Base-by-base conservation (phyloP, 768 basidiomycete genomes). In the Polyporus arcularius region DNA sequence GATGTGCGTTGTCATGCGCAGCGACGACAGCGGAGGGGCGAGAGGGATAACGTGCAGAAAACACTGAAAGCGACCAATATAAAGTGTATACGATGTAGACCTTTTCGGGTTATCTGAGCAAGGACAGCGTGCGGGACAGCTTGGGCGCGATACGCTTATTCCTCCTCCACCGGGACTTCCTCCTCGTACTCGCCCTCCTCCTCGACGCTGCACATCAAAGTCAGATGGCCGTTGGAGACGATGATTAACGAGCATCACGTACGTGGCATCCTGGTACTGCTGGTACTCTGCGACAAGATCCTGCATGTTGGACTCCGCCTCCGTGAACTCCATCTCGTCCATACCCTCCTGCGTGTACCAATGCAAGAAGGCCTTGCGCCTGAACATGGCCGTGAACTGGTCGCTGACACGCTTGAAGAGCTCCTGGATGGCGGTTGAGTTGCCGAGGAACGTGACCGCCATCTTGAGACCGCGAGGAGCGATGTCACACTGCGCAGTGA, bases 261-360 rank as follows among this genome's bases (percentile, higher is more conserved):
- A 94, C 90, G 92, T 94, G 45, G 92, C 92, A 71, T 94, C 92
- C 79, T 94, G 92, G 79, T 94, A 94, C 77, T 94, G 93, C 74
- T 96, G 94, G 79, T 97, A 98, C 79, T 98, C 96, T 53, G 95
- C 94, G 62, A 98, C 92, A 65, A 98, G 82, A 80, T 98, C 96
- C 74, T 97, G 94, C 94, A 98, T 95, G 85, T 98, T 98, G 65
- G 92, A 95, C 79, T 98, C 96, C 58, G 96, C 96, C 77, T 98
- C 96, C 64, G 96, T 96, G 85, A 98, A 94, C 85, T 95, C 92
- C 92, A 94, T 93, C 83, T 94, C 94, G 73, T 95, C 96, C 96
- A 99, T 98, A 75, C 97, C 97, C 82, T 98, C 97, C 75, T 96
- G 94, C 39, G 96, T 98, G 78, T 98, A 98, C 96, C 96, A 96